Percentiles rank a stretch among this genome's conserved stretches.
phyloP scores from a whole-genome alignment of 2,329 filamentous ascomycete species.

The Myotisia sp. region DNA sequence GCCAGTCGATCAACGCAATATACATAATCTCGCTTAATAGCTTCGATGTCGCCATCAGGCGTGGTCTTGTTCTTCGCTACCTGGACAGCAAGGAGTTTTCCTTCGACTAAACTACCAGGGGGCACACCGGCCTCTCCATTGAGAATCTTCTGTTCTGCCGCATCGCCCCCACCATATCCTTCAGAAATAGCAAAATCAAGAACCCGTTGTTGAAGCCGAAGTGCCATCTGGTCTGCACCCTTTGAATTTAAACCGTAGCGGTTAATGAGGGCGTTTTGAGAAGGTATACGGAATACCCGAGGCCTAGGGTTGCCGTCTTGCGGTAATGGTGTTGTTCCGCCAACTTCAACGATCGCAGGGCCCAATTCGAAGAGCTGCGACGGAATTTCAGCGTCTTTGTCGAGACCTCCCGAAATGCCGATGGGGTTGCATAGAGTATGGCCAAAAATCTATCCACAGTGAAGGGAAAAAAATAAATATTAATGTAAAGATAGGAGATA shows the following conservation, averaged over 20 bases:
- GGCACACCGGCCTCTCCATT: slow-evolving; percentile 64
- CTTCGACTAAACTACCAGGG: slow-evolving; percentile 62
- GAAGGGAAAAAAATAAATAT: not conserved
- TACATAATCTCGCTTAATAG: slow-evolving; percentile 68
- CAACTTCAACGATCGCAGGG: slow-evolving; percentile 77
- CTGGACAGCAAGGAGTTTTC: slow-evolving; percentile 74
- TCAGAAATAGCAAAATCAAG: slow-evolving; percentile 58
- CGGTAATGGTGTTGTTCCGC: slow-evolving; percentile 73
- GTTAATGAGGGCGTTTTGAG: slow-evolving; percentile 80
- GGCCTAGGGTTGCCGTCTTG: slow-evolving; percentile 80
- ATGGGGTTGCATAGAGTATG: slow-evolving; percentile 69
- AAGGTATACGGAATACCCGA: slow-evolving; percentile 72
- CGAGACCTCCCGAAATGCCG: slow-evolving; percentile 86
- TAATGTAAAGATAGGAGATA: not conserved
- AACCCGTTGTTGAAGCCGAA: slow-evolving; percentile 61
- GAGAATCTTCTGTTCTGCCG: slow-evolving; percentile 57
- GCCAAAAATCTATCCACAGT: slow-evolving; percentile 50
- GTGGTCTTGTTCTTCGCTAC: slow-evolving; percentile 95
- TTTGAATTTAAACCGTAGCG: slow-evolving; percentile 89
- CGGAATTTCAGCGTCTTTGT: slow-evolving; percentile 85
- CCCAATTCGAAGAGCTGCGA: slow-evolving; percentile 74
- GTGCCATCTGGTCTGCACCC: slow-evolving; percentile 76
- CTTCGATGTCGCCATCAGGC: slow-evolving; percentile 67
- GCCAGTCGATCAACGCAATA: slow-evolving; percentile 73
- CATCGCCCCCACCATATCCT: slow-evolving; percentile 49